Conservation (phyloP, 2,329 filamentous ascomycete species). For the Tolypocladium album region DNA sequence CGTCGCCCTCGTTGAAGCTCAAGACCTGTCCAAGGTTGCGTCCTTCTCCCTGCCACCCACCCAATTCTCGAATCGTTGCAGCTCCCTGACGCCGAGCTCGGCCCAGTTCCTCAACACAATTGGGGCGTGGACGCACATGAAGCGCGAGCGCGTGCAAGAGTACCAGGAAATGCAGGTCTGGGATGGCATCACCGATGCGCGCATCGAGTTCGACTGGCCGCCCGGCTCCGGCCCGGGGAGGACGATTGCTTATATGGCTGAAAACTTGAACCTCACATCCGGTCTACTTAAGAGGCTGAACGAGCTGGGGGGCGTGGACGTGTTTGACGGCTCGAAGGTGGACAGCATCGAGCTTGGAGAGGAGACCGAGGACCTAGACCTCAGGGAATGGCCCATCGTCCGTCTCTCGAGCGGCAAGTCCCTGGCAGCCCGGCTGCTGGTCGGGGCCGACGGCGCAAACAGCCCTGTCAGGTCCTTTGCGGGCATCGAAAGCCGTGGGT, state of each 20-base stretch:
- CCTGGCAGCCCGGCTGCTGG: constrained; percentile 71
- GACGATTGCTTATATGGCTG: constrained; percentile 90
- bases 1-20: constrained; percentile 81
- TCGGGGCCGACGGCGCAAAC: constrained; percentile 91
- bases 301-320: constrained; percentile 55
- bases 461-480: constrained; percentile 87
- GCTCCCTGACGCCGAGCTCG: constrained; percentile 83
- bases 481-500: constrained; percentile 73
- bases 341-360: constrained; percentile 68
- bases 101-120: constrained; percentile 73
- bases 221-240: constrained; percentile 34
- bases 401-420: constrained; percentile 56
- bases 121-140: constrained; percentile 74
- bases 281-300: constrained; percentile 64
- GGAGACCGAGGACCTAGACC: constrained; percentile 57
- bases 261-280: constrained; percentile 82
- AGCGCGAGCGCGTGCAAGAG: constrained; percentile 62
- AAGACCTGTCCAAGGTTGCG: constrained; percentile 63
- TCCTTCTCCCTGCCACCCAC: constrained; percentile 55
- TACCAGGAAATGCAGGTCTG: constrained; percentile 98
- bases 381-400: constrained; percentile 81
- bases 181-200: constrained; percentile 82
- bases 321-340: constrained; percentile 70
- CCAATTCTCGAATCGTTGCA: constrained; percentile 87
- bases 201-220: constrained; percentile 79